Conservation (phyloP, 371 early-diverging fungal genomes). For the Synchytrium microbalum region DNA sequence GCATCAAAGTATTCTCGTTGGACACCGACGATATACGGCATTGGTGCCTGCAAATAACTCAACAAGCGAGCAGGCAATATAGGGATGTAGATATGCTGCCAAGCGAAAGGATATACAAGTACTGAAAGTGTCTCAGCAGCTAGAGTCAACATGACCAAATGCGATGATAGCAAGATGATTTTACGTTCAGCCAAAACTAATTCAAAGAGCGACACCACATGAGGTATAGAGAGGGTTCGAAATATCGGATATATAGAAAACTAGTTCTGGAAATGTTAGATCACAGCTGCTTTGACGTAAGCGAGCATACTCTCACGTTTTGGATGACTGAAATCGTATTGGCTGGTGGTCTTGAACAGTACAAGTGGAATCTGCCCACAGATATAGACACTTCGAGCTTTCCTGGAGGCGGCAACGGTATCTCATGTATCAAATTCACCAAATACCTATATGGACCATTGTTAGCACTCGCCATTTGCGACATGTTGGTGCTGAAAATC, state of each 20-base stretch:
- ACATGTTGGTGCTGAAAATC: too few relatives aligned
- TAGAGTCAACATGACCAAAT: conserved; percentile 62
- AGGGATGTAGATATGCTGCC: conserved; percentile 78
- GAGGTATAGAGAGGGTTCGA: conserved; percentile 58
- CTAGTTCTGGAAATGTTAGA: conserved; percentile 27
- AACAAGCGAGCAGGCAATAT: conserved; percentile 61
- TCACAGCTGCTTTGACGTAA: conserved; percentile 4
- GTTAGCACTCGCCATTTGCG: too few relatives aligned
- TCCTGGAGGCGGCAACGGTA: conserved; percentile 75
- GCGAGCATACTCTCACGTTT: conserved; percentile 46
- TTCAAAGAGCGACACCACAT: conserved; percentile 62
- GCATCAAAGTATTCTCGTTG: conserved; percentile 39
- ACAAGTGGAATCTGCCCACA: conserved; percentile 54
- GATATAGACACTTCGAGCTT: conserved; percentile 64
- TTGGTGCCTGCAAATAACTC: conserved; percentile 71
- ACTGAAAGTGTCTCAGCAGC: conserved; percentile 62
- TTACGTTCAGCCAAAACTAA: conserved; percentile 64
- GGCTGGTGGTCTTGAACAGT: conserved; percentile 64
- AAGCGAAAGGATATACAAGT: conserved; percentile 66
- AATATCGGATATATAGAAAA: conserved; percentile 73
- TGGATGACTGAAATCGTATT: conserved; percentile 68
- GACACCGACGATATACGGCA: conserved; percentile 75
- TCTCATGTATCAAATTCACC: conserved; percentile 62
- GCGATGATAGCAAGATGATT: conserved; percentile 62
- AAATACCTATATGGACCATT: conserved; percentile 39